Evolutionary conservation across 1,284 basidiomycete species (phyloP).

Genomic region (Trametes polyzona): DNA sequence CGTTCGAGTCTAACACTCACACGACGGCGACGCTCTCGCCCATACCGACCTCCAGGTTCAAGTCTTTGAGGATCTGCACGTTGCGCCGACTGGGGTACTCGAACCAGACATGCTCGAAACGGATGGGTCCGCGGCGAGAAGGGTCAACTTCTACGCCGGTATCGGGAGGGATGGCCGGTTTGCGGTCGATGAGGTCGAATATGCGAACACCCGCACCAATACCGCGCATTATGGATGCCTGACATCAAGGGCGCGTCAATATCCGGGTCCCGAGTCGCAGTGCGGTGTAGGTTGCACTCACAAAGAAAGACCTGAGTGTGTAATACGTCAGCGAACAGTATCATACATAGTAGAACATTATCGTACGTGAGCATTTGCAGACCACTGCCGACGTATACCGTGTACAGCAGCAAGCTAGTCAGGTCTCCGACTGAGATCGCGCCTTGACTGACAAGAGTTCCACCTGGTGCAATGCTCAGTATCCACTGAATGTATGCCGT

Average conservation of each 20-base stretch:
- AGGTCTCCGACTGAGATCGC: constrained; percentile 91
- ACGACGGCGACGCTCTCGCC: constrained; percentile 93
- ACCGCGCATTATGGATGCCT: constrained; percentile 88
- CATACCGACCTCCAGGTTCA: constrained; percentile 76
- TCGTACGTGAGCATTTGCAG: constrained; percentile 80
- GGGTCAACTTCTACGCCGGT: constrained; percentile 60
- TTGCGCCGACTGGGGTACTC: constrained; percentile 86
- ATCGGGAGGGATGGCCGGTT: constrained; percentile 70
- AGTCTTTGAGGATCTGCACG: constrained; percentile 77
- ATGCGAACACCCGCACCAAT: constrained; percentile 93
- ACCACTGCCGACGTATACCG: constrained; percentile 86
- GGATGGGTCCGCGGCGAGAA: constrained; percentile 65
- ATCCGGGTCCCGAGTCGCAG: too few species aligned
- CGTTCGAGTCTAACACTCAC: constrained; percentile 49
- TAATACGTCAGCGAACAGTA: too few species aligned
- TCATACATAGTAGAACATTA: too few species aligned
- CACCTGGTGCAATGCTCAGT: constrained; percentile 53
- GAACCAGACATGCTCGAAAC: constrained; percentile 82
- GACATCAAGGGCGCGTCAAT: too few species aligned
- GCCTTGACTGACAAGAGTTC: constrained; percentile 86
- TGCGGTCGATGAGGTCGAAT: constrained; percentile 89
- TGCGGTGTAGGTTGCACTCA: constrained; percentile 36
- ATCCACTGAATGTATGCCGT: background rate
- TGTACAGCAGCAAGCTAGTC: constrained; percentile 91
- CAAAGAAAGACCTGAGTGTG: constrained; percentile 42